Percentiles rank a stretch among this genome's conserved stretches.
Conservation (phyloP, 345 rosid genomes). For the Salix viminalis region DNA sequence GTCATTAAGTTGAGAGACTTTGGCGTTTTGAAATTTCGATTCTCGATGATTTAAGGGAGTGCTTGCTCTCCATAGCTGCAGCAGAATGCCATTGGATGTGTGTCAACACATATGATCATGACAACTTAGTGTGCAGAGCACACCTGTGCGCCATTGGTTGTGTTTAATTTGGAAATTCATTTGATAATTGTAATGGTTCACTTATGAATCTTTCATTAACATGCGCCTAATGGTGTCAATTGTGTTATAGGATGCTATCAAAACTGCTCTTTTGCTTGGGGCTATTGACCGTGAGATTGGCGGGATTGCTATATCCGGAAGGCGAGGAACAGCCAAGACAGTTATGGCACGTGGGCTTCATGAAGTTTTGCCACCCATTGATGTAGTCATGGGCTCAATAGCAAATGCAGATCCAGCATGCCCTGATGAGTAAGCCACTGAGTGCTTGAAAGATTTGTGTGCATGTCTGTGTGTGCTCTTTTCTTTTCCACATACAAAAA, state of each 20-base stretch:
- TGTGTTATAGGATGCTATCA: constrained; percentile 69
- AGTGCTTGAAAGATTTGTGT: not conserved
- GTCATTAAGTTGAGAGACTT: not conserved
- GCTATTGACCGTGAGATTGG: constrained; percentile 93
- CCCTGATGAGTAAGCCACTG: constrained; percentile 67
- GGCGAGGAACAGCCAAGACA: constrained; percentile 90
- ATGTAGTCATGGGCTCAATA: constrained; percentile 77
- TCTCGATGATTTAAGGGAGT: not conserved
- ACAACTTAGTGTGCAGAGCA: not conserved
- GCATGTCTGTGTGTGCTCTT: not conserved
- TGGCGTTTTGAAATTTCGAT: not conserved
- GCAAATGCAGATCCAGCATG: constrained; percentile 78
- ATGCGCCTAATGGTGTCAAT: not conserved
- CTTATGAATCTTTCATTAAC: not conserved
- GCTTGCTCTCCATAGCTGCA: not conserved
- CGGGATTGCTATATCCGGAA: constrained; percentile 87
- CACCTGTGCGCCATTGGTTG: not conserved
- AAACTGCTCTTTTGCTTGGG: constrained; percentile 90
- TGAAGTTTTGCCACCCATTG: constrained; percentile 85
- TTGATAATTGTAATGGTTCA: not conserved
- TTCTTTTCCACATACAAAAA: not conserved
- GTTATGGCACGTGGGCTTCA: constrained; percentile 94
- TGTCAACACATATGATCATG: not conserved
- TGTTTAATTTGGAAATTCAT: not conserved
- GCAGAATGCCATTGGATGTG: not conserved